Percentiles rank a stretch among this genome's conserved stretches.
Conservation (phyloP, 768 basidiomycete species). For the Amanita phalloides region DNA sequence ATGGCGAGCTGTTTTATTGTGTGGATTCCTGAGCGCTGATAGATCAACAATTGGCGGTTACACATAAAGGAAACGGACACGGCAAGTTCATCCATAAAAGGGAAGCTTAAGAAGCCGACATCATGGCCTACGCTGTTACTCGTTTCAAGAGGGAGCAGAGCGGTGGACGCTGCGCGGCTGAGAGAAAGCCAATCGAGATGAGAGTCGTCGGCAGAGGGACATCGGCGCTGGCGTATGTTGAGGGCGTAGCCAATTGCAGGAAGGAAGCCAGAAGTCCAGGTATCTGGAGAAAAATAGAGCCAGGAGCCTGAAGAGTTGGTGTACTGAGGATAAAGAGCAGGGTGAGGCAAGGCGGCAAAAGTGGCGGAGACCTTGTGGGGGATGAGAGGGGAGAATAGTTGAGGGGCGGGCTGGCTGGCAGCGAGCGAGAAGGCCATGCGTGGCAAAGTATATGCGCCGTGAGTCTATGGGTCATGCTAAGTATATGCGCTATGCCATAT, state of each 20-base stretch:
- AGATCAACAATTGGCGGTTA: not conserved
- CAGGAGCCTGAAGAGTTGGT: conserved; percentile 43
- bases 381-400: conserved; percentile 52
- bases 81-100: conserved; percentile 50
- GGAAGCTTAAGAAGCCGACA: conserved; percentile 62
- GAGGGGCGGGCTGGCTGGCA: conserved; percentile 1
- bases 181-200: conserved; percentile 48
- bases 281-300: conserved; percentile 41
- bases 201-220: conserved; percentile 28
- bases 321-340: conserved; percentile 48
- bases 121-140: conserved; percentile 48
- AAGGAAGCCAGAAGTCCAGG: conserved; percentile 65
- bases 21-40: conserved; percentile 32
- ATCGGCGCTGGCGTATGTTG: conserved; percentile 39
- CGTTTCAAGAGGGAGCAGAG: conserved; percentile 38
- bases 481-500: not conserved
- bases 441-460: not conserved
- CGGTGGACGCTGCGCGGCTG: conserved; percentile 39
- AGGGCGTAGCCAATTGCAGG: conserved; percentile 50
- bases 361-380: conserved; percentile 50
- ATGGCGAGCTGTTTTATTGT: conserved; percentile 42
- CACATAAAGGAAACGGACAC: conserved; percentile 29
- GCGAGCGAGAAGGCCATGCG: not conserved
- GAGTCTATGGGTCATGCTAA: not conserved
- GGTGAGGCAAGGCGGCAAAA: conserved; percentile 30